A percentile compares a stretch with the other conserved stretches of the same genome.
Evolutionary conservation across 306 rosid species (phyloP).

Genomic region (Sicyos baderoa): DNA sequence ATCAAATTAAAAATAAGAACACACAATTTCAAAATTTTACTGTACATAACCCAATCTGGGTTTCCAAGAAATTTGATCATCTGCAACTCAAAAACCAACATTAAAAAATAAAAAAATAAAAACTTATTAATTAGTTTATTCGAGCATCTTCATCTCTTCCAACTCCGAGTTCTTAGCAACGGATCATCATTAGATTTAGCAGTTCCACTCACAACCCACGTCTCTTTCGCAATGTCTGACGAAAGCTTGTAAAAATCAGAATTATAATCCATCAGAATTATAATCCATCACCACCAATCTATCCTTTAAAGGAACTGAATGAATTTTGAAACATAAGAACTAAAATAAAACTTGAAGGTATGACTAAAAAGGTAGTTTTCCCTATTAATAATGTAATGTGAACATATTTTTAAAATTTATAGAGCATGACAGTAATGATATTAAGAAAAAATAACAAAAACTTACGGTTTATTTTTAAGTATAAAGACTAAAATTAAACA

Average conservation of each 20-base stretch:
- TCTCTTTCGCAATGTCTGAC: constrained; percentile 72
- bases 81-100: background rate
- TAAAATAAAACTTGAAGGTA: too few species aligned
- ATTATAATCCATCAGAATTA: too few species aligned
- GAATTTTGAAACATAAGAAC: too few species aligned
- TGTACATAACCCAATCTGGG: constrained; percentile 1
- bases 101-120: background rate
- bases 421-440: too few species aligned
- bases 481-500: too few species aligned
- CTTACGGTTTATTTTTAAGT: too few species aligned
- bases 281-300: constrained; percentile 48
- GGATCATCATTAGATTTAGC: constrained; percentile 29
- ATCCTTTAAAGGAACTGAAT: too few species aligned
- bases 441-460: too few species aligned
- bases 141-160: constrained; percentile 47
- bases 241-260: constrained; percentile 52
- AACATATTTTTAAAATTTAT: too few species aligned
- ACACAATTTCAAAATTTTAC: background rate
- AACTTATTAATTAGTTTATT: background rate
- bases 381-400: too few species aligned
- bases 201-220: constrained; percentile 73
- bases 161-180: constrained; percentile 63
- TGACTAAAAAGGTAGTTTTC: too few species aligned
- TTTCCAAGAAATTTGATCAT: background rate
- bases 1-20: too few species aligned